A percentile compares a stretch with the other conserved stretches of the same genome.
phyloP scores from a whole-genome alignment of 768 basidiomycete species.

The Mycena metata region DNA sequence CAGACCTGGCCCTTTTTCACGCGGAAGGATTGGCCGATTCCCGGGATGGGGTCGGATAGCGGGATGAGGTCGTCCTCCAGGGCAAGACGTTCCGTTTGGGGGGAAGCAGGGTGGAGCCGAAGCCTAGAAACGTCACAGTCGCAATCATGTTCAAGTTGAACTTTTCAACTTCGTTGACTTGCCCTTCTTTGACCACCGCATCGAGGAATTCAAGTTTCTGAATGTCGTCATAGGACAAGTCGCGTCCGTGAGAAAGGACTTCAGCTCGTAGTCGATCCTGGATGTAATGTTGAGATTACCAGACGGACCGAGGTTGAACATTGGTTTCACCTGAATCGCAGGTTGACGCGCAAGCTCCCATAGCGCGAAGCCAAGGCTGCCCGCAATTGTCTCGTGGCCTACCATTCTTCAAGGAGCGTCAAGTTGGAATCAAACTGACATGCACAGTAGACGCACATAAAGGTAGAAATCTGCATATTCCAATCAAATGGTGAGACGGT shows the following conservation, averaged over 20 bases:
- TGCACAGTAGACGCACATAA: constrained; percentile 30
- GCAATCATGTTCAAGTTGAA: constrained; percentile 1
- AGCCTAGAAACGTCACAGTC: constrained; percentile 43
- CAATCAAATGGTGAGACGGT: background rate
- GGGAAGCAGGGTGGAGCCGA: constrained; percentile 55
- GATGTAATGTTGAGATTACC: background rate
- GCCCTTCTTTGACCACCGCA: constrained; percentile 59
- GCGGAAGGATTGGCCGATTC: constrained; percentile 44
- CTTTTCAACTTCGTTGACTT: constrained; percentile 28
- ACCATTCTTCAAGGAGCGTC: constrained; percentile 46
- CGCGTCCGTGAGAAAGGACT: constrained; percentile 45
- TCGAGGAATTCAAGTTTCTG: constrained; percentile 56
- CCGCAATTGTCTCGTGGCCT: constrained; percentile 59
- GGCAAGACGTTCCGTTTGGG: constrained; percentile 57
- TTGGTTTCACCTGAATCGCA: constrained; percentile 44
- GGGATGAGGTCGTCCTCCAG: constrained; percentile 58
- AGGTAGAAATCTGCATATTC: constrained; percentile 36
- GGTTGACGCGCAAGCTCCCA: constrained; percentile 55
- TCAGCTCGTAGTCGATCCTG: constrained; percentile 56
- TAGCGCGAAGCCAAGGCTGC: constrained; percentile 53
- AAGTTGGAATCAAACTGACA: background rate
- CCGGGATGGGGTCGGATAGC: constrained; percentile 50
- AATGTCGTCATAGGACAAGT: constrained; percentile 53
- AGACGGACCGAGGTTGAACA: too few relatives aligned
- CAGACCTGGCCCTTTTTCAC: constrained; percentile 55